phyloP scores from a whole-genome alignment of 75 land plant genomes.

The Sequoia sempervirens region DNA sequence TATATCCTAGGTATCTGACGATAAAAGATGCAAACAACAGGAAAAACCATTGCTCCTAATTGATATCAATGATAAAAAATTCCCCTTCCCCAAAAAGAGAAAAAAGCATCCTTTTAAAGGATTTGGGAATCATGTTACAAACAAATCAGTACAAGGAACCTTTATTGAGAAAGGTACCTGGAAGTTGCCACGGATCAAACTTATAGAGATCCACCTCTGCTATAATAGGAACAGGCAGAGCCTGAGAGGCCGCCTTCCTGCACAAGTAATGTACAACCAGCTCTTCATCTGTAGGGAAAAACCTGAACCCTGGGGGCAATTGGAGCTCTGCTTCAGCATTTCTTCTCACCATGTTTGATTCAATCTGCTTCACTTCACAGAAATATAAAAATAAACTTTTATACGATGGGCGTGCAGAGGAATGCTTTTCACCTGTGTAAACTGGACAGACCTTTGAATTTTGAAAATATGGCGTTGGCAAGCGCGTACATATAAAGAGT shows the following conservation, averaged over 20 bases:
- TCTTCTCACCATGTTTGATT: constrained; percentile 6
- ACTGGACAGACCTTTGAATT: not conserved
- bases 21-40: too few relatives aligned
- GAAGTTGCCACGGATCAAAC: constrained; percentile 27
- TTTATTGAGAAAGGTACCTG: constrained; percentile 4
- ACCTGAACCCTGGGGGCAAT: constrained; percentile 34
- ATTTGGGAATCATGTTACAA: not conserved
- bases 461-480: not conserved
- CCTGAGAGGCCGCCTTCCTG: constrained; percentile 17
- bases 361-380: not conserved
- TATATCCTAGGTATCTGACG: too few relatives aligned
- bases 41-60: too few relatives aligned
- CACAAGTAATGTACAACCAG: constrained; percentile 29
- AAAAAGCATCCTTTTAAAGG: not conserved
- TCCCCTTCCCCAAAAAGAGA: too few relatives aligned
- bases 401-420: too few relatives aligned
- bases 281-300: constrained; percentile 34
- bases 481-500: not conserved
- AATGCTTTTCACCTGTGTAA: not conserved
- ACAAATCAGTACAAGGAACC: not conserved
- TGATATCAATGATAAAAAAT: too few relatives aligned
- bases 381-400: not conserved
- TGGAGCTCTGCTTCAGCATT: constrained; percentile 26
- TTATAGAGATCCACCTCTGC: constrained; percentile 40
- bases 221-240: constrained; percentile 28